Evolutionary conservation across 176 grass and related monocot genomes (phyloP), one percentile per base, ranked within the genome.

Genomic region (Sorghum bicolor): DNA sequence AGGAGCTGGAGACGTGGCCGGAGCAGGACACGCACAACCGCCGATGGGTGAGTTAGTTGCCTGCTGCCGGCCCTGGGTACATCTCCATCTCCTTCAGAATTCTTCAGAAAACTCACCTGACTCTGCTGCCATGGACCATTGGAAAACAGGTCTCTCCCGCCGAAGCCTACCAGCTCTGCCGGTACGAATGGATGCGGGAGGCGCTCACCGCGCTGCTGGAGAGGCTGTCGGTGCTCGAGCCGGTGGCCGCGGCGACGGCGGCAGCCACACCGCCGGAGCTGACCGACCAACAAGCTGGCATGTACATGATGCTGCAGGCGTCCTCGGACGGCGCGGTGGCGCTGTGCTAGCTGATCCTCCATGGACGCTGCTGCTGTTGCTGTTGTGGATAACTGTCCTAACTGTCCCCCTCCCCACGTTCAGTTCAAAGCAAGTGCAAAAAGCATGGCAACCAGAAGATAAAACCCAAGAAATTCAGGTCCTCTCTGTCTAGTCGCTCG

Each of bases 161-260:
- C 74, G 80, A 97, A 66, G 89, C 94, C 34, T 94, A 90, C 28
- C 60, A 86, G 61, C 75, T 92, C 26, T 97, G 94, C 66, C 85
- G 94, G 80, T 97, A 97, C 26, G 87, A 94, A 28, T 97, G 94
- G 94, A 97, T 97, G 94, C 86, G 89, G 15, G 87, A 97, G 85
- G 94, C 94, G 8, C 94, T 97, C 38, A 85, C 87, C 5, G 77
- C 92, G 26, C 82, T 94, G 75, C 58, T 90, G 43, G 83, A 83
- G 67, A 76, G 71, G 43, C 67, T 87, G 47, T 74, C 89, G 6
- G 55, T 84, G 77, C 64, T 90, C 10, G 67, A 84, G 13, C 61
- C 48, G 3, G 87, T 81, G 63, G 82, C 32, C 2, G 16, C 77
- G 0, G 82, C 69, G 31, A 36, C 66, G n/a, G 83, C 70, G 50